These are phyloP conservation scores for Seiridium unicorne DNA, from an alignment of 2,329 filamentous ascomycete species.

Conservation along the genomic window DNA sequence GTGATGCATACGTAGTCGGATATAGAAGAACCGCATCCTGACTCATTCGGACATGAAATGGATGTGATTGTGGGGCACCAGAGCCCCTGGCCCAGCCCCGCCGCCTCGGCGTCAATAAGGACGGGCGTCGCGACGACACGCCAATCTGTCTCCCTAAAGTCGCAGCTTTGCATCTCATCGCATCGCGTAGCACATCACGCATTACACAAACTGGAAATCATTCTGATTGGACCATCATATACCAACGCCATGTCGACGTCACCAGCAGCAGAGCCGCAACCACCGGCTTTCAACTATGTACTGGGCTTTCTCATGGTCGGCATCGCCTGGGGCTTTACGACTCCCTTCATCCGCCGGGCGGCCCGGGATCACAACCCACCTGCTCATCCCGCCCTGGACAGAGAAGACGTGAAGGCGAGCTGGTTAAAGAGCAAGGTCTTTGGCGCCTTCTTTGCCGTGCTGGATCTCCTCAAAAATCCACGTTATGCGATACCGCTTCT, in stretches of 20 bases:
- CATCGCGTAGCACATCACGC: no score
- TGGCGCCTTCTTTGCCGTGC: conserved; percentile 68
- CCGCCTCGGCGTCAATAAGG: no score
- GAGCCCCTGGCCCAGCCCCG: no score
- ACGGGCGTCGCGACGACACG: no score
- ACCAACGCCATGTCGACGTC: conserved; percentile 17
- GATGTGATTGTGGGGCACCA: no score
- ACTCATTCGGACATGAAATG: no score
- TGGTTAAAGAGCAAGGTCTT: conserved; percentile 63
- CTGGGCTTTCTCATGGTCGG: conserved; percentile 89
- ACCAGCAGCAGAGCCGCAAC: conserved; percentile 28
- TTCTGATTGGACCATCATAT: no score
- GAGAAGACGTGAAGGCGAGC: conserved; percentile 50
- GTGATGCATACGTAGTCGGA: no score
- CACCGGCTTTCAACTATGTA: conserved; percentile 74
- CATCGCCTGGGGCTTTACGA: conserved; percentile 89
- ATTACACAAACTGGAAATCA: no score
- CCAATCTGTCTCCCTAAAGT: no score
- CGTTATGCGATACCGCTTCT: conserved; percentile 82
- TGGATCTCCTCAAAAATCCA: conserved; percentile 77
- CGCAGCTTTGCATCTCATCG: no score
- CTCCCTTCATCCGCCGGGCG: conserved; percentile 85
- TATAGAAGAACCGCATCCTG: no score
- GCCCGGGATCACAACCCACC: conserved; percentile 72
- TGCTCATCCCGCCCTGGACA: conserved; percentile 52